These are phyloP conservation scores for Saturnispora serradocipensis DNA, from an alignment of 805 yeast genomes.

Conservation along the genomic window DNA sequence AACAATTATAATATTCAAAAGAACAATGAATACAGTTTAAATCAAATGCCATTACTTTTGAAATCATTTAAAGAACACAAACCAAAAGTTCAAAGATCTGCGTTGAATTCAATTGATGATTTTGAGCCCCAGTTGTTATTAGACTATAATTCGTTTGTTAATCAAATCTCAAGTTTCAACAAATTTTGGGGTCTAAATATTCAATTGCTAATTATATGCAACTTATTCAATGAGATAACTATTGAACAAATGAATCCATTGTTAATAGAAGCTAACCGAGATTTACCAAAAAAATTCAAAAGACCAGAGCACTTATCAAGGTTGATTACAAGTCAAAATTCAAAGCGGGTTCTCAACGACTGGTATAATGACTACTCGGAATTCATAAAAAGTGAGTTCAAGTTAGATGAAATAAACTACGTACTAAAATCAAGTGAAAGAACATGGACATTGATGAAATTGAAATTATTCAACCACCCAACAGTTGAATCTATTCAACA, in stretches of 20 bases:
- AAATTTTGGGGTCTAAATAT: slow-evolving; percentile 14
- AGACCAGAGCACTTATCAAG: slow-evolving; percentile 17
- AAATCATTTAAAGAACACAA: neutral
- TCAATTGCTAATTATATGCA: slow-evolving; percentile 21
- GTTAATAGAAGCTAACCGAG: slow-evolving; percentile 13
- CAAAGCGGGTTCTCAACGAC: neutral
- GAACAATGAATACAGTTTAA: neutral
- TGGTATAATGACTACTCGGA: neutral
- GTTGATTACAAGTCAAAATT: slow-evolving; percentile 1
- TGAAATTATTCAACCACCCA: slow-evolving; percentile 23
- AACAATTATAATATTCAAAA: neutral
- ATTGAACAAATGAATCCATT: slow-evolving; percentile 16
- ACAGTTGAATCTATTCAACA: slow-evolving; percentile 11
- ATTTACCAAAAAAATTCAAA: slow-evolving; percentile 17
- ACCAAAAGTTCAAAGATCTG: neutral
- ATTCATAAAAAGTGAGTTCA: slow-evolving; percentile 3
- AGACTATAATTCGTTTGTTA: slow-evolving; percentile 17
- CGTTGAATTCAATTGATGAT: neutral
- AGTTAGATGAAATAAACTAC: slow-evolving; percentile 9
- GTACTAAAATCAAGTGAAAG: slow-evolving; percentile 18
- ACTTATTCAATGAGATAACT: slow-evolving; percentile 16
- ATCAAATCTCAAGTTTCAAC: slow-evolving; percentile 15
- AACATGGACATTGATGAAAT: slow-evolving; percentile 24
- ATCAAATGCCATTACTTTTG: neutral
- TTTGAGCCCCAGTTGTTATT: slow-evolving; percentile 23